phyloP scores from a whole-genome alignment of 106 monocot genomes.

The Hemerocallis citrina region DNA sequence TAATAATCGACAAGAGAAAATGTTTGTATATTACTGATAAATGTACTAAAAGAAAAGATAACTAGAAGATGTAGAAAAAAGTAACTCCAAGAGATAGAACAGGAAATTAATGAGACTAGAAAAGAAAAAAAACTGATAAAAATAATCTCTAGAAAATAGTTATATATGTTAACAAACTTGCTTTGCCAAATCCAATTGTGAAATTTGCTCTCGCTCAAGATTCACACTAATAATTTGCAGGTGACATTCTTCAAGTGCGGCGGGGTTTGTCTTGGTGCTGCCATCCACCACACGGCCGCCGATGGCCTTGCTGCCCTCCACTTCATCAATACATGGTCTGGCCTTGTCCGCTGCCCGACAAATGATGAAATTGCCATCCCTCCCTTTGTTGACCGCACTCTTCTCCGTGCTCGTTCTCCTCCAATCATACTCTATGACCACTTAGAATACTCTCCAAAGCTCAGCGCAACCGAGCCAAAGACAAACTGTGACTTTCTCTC shows the following conservation, averaged over 20 bases:
- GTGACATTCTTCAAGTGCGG: constrained; percentile 62
- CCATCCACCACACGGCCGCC: constrained; percentile 32
- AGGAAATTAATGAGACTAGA: too few relatives aligned
- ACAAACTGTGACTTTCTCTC: constrained; percentile 1
- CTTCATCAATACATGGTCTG: constrained; percentile 55
- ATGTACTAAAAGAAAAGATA: too few relatives aligned
- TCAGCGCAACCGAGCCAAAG: background rate
- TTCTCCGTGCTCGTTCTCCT: constrained; percentile 29
- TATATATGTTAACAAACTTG: too few relatives aligned
- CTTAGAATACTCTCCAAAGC: constrained; percentile 23
- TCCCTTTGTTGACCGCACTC: constrained; percentile 34
- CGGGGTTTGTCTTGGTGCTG: constrained; percentile 37
- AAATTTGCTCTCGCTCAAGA: too few relatives aligned
- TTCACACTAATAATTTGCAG: too few relatives aligned
- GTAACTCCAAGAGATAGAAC: too few relatives aligned
- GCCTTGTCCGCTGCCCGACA: constrained; percentile 22
- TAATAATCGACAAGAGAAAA: too few relatives aligned
- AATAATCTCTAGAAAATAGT: too few relatives aligned
- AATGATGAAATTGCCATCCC: background rate
- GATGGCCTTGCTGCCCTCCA: constrained; percentile 43
- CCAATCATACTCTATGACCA: constrained; percentile 24
- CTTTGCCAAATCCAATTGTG: too few relatives aligned
- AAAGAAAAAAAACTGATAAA: too few relatives aligned
- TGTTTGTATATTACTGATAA: too few relatives aligned
- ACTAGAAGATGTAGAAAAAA: too few relatives aligned